Base-by-base conservation (phyloP, 2,329 filamentous ascomycete genomes). In the Cladosporium austrohemisphaericum region DNA sequence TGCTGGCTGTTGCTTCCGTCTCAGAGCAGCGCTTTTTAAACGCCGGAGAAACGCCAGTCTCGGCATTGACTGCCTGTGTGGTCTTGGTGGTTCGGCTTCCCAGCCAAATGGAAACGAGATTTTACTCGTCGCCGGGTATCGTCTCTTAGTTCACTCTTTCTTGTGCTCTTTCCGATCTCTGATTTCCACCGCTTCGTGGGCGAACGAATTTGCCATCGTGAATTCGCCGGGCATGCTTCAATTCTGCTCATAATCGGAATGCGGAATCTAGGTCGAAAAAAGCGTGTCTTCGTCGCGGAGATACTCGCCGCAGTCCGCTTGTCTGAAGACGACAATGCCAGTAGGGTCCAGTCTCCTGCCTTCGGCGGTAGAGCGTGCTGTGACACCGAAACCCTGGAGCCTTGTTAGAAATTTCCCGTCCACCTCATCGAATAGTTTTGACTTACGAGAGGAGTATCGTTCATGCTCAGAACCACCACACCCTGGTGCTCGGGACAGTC, bases 281-380 rank as follows among this genome's bases (percentile, higher is more conserved):
- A 84, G 69, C 1, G 79, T 79, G 61, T 84, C 80, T 69, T 84
- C 80, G 64, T 97, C 92, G 65, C 93, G 82, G 64, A 98, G 75
- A 65, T 95, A 98, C 73, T 97, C 92, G 60, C 93, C 93, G 59
- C 88, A 86, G 73, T 98, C 93, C 1, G 88, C 88, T 72, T 98
- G 93, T 57, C 92, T 79, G 71, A 96, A 97, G 49, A 86, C 85
- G 8, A 88, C 85, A 53, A 96, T 85, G 9, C 85, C 89, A 0
- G 93, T 98, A 0, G 93, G 93, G 56, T 96, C 93, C 60, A 96
- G 68, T 57, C 88, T 79, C 63, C 89, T 78, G 20, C 87, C 84
- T 68, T 96, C 91, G 14, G 85, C 82, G 4, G 89, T 94, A 55
- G 85, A 88, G 65, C 89, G 78, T n/a, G 90, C 88, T 32, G 89